Evolutionary conservation across 305 asterid species (phyloP), one percentile per base, ranked within the genome.

Genomic region (Solanum hybrid): DNA sequence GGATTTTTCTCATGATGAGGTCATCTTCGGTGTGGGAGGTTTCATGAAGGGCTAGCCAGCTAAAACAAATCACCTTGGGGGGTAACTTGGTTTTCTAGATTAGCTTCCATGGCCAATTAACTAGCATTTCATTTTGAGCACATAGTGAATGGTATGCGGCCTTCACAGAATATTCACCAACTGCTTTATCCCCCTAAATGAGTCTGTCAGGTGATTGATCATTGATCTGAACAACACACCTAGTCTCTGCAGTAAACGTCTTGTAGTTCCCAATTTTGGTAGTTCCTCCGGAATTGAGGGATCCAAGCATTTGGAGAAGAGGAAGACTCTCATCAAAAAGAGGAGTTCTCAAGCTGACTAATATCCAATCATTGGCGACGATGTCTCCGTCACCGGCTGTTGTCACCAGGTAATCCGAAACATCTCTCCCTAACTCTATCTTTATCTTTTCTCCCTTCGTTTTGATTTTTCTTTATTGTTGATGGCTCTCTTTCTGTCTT

Each of bases 311-410:
- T 91, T 97, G 89, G 98, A 95, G 91, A 96, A 97, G 93, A 92
- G 99, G 93, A 93, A 91, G 94, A 89, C 97, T 31, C 96, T 97
- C 98, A 95, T 75, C 98, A 96, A 93, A 97, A 95, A 42, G 56
- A 42, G 56, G 95, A 96, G 85, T 64, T 64, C 27, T 64, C 27
- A 64, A 14, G 32, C 79, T 29, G 79, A 27, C 6, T 15, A 13
- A 27, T 27, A 73, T 73, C 22, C 36, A 27, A 73, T 73, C 36
- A 7, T 73, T 15, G 36, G 11, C 36, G 9, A 31, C 5, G 79
- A n/a, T 35, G 10, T 29, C 36, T 12, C 79, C n/a, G 10, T 31
- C 32, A 31, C 32, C 32, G 32, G 32, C 32, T 31, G 32, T 31
- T 31, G 0, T 31, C 32, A 31, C 32, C 32, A 31, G 32, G 32